A percentile compares a stretch with the other conserved stretches of the same genome.
Evolutionary conservation across 495 filamentous ascomycete species (phyloP).

Genomic region (Penicillium malachiteum): DNA sequence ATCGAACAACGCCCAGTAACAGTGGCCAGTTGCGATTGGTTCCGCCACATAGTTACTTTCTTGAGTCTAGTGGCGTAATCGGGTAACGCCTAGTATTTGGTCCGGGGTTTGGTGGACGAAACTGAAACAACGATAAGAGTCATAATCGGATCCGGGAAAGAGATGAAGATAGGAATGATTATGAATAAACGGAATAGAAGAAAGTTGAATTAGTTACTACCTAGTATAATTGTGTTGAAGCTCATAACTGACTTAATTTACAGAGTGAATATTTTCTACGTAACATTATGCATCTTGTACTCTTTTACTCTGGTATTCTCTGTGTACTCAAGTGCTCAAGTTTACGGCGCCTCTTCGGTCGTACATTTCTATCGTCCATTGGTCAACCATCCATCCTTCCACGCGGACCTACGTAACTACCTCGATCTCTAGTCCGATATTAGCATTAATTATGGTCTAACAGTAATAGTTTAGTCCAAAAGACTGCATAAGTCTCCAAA

Average conservation of each 20-base stretch:
- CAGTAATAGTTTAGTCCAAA: too few species aligned
- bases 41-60: constrained; percentile 7
- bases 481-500: too few species aligned
- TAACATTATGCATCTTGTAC: not conserved
- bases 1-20: constrained; percentile 11
- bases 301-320: not conserved
- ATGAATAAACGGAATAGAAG: too few species aligned
- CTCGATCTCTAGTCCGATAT: too few species aligned
- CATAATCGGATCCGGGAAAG: not conserved
- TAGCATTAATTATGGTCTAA: too few species aligned
- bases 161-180: not conserved
- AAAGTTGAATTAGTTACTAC: too few species aligned
- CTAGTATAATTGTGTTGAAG: too few species aligned
- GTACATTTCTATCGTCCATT: not conserved
- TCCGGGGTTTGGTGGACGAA: constrained; percentile 1
- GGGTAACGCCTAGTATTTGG: constrained; percentile 3
- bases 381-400: not conserved
- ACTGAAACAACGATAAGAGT: constrained; percentile 6
- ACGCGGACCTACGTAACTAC: not conserved
- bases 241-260: too few species aligned
- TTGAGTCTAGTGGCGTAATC: constrained; percentile 15
- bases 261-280: too few species aligned
- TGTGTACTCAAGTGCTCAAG: not conserved
- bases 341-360: not conserved
- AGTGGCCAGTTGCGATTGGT: constrained; percentile 22